Percentiles rank a stretch among this genome's conserved stretches.
Conservation (phyloP, 768 basidiomycete genomes). For the Mycena vulgaris region DNA sequence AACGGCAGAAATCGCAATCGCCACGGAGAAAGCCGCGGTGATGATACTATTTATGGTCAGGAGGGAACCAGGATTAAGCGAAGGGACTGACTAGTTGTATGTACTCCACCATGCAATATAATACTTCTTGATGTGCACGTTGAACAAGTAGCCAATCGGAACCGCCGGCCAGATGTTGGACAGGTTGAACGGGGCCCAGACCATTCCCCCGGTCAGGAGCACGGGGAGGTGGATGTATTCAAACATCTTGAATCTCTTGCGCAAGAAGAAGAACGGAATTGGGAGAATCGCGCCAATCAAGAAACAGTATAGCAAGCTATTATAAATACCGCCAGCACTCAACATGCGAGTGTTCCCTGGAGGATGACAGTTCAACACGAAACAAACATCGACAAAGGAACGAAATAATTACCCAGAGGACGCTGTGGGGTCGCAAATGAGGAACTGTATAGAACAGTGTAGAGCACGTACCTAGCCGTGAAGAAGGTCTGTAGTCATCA, state of each 20-base stretch:
- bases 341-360: constrained; percentile 50
- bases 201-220: not conserved
- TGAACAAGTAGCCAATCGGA: constrained; percentile 44
- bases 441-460: too few species aligned
- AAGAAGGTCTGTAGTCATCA: too few species aligned
- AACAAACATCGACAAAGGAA: too few species aligned
- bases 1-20: constrained; percentile 53
- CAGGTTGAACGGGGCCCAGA: constrained; percentile 40
- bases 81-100: constrained; percentile 36
- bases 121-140: constrained; percentile 41
- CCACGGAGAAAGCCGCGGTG: constrained; percentile 50
- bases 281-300: constrained; percentile 53
- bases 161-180: constrained; percentile 41
- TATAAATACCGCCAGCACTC: constrained; percentile 50
- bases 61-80: too few species aligned
- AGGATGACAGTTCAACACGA: too few species aligned
- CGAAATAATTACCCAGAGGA: not conserved
- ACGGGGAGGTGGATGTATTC: not conserved
- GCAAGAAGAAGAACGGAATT: constrained; percentile 50
- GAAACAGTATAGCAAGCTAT: constrained; percentile 43
- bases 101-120: constrained; percentile 48
- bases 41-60: too few species aligned
- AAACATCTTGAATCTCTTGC: constrained; percentile 26
- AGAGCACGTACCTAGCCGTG: too few species aligned
- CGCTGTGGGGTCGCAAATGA: too few species aligned